These are phyloP conservation scores for Meyerozyma sp. DNA, from an alignment of 1,139 yeast genomes.

Conservation along the genomic window DNA sequence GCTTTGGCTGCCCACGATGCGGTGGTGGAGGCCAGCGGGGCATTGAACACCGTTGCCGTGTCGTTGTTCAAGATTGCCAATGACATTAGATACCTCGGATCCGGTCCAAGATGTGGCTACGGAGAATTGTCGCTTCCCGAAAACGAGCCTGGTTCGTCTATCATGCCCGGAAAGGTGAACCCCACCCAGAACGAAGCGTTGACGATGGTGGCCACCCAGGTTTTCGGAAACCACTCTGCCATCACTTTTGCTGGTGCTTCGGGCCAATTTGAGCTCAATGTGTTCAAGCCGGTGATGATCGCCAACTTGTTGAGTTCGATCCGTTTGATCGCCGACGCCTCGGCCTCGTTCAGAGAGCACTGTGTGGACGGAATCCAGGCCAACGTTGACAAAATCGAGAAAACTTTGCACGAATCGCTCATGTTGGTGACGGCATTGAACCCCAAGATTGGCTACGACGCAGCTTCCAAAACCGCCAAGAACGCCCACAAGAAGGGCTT, in stretches of 20 bases:
- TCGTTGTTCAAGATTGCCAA: slow-evolving; percentile 95
- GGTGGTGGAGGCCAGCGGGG: slow-evolving; percentile 94
- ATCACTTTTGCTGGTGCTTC: slow-evolving; percentile 97
- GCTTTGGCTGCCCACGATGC: slow-evolving; percentile 99
- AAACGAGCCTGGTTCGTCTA: slow-evolving; percentile 98
- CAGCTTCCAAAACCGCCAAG: slow-evolving; percentile 96
- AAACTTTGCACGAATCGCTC: slow-evolving; percentile 86
- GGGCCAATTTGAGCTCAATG: slow-evolving; percentile 97
- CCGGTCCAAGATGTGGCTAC: slow-evolving; percentile 99
- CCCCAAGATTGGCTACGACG: slow-evolving; percentile 97
- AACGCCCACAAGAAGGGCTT: slow-evolving; percentile 97
- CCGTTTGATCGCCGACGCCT: slow-evolving; percentile 85
- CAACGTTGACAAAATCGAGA: slow-evolving; percentile 79
- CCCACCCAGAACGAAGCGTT: slow-evolving; percentile 99
- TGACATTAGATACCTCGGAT: slow-evolving; percentile 95
- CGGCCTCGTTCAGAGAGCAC: slow-evolving; percentile 82
- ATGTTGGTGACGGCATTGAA: slow-evolving; percentile 98
- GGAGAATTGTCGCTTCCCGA: slow-evolving; percentile 94
- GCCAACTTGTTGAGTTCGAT: slow-evolving; percentile 83
- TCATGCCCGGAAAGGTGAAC: slow-evolving; percentile 99
- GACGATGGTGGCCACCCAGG: slow-evolving; percentile 97
- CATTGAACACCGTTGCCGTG: slow-evolving; percentile 89
- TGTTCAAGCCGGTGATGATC: slow-evolving; percentile 94
- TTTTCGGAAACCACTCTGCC: slow-evolving; percentile 91
- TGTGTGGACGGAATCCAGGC: slow-evolving; percentile 95